Evolutionary conservation across 2,329 filamentous ascomycete genomes (phyloP).

Genomic region (Fusarium concolor): DNA sequence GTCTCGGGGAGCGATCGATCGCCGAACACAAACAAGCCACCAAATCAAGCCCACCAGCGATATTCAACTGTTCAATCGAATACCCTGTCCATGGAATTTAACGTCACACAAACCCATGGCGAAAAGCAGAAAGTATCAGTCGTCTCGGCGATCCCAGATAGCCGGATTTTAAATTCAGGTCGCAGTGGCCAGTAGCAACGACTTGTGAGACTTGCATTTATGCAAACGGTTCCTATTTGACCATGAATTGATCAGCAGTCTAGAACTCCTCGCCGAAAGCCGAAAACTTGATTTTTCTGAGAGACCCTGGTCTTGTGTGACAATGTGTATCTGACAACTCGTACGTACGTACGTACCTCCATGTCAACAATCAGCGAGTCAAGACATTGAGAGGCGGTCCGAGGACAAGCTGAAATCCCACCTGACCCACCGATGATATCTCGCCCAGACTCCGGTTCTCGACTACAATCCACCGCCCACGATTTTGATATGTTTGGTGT

Average conservation of each 20-base stretch:
- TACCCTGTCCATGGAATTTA: background rate
- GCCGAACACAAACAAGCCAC: background rate
- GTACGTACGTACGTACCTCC: background rate
- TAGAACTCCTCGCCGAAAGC: background rate
- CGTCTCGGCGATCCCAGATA: background rate
- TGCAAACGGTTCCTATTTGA: background rate
- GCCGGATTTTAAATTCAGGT: background rate
- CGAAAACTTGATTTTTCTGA: constrained; percentile 23
- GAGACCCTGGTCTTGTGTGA: background rate
- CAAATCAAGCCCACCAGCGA: background rate
- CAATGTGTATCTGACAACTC: background rate
- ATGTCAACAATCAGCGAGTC: background rate
- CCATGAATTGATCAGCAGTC: constrained; percentile 1
- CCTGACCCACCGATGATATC: background rate
- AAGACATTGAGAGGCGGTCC: background rate
- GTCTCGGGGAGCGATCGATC: background rate
- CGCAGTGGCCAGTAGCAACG: background rate
- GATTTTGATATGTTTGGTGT: background rate
- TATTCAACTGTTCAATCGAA: background rate
- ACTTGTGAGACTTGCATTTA: background rate
- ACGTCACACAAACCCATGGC: background rate
- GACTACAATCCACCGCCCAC: background rate
- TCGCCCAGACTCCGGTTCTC: background rate
- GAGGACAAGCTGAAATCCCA: background rate
- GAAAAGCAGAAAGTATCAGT: background rate